Percentiles rank a stretch among this genome's conserved stretches.
phyloP scores from a whole-genome alignment of 768 basidiomycete species.

The Botryobasidium botryosum region DNA sequence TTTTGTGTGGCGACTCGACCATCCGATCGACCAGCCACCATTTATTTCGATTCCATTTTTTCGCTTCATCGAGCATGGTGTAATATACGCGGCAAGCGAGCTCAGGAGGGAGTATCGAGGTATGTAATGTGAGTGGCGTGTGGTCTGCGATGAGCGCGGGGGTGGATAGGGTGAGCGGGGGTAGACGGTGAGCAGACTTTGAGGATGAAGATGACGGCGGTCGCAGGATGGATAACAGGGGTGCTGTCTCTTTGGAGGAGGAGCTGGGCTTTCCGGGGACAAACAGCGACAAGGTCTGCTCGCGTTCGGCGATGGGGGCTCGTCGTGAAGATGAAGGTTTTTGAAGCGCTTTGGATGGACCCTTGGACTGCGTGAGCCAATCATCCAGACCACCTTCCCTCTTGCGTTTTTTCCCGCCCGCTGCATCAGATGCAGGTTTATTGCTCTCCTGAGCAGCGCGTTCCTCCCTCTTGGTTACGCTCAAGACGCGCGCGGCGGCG shows the following conservation, averaged over 20 bases:
- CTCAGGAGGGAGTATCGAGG: conserved; percentile 49
- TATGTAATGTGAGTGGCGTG: conserved; percentile 61
- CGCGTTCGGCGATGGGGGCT: conserved; percentile 1
- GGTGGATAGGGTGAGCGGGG: conserved; percentile 46
- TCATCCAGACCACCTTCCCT: conserved; percentile 27
- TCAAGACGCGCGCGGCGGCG: conserved; percentile 29
- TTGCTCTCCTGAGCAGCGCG: background rate
- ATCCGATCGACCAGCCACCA: conserved; percentile 76
- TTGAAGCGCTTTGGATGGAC: conserved; percentile 10
- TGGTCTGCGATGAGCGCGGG: conserved; percentile 48
- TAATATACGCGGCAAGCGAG: conserved; percentile 64
- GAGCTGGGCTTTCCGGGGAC: conserved; percentile 1
- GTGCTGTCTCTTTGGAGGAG: conserved; percentile 16
- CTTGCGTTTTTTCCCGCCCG: conserved; percentile 32
- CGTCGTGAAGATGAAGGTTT: background rate
- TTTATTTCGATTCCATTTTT: conserved; percentile 50
- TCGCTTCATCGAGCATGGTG: conserved; percentile 44
- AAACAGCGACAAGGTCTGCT: conserved; percentile 1
- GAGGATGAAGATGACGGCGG: conserved; percentile 28
- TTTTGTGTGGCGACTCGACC: conserved; percentile 73
- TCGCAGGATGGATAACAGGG: conserved; percentile 38
- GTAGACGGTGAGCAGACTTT: conserved; percentile 24
- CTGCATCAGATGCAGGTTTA: conserved; percentile 7
- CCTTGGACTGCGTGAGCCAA: conserved; percentile 29
- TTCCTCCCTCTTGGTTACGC: no score